These are phyloP conservation scores for Zygosaccharomyces sapae DNA, from an alignment of 1,139 yeast genomes.

Conservation along the genomic window DNA sequence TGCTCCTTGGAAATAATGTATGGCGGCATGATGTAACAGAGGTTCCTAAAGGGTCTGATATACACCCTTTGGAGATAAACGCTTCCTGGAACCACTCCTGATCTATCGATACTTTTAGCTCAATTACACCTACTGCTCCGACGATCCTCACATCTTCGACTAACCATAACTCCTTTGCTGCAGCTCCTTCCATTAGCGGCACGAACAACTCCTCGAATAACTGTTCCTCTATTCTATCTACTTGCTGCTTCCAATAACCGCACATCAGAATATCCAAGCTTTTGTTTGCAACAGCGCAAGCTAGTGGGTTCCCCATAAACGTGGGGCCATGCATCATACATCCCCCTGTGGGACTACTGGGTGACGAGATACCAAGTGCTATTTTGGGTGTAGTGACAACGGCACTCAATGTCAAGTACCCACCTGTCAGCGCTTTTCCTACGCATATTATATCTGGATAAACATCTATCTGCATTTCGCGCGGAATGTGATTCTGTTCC, in stretches of 20 bases:
- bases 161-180: conserved; percentile 14
- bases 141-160: conserved; percentile 30
- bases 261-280: conserved; percentile 33
- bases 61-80: conserved; percentile 28
- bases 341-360: conserved; percentile 21
- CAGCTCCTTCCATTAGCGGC: conserved; percentile 13
- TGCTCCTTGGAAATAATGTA: conserved; percentile 26
- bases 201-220: conserved; percentile 25
- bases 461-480: conserved; percentile 23
- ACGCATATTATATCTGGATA: conserved; percentile 36
- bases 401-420: conserved; percentile 36
- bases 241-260: conserved; percentile 28
- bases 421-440: conserved; percentile 36
- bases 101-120: conserved; percentile 27
- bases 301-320: conserved; percentile 39
- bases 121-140: conserved; percentile 37
- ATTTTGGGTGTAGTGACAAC: conserved; percentile 29
- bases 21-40: conserved; percentile 35
- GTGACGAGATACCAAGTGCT: conserved; percentile 15
- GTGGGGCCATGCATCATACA: conserved; percentile 39
- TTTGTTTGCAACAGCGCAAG: conserved; percentile 37
- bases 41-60: conserved; percentile 31
- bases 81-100: conserved; percentile 23
- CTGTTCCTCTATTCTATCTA: conserved; percentile 24
- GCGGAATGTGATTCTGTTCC: conserved; percentile 13